Conservation (phyloP, 2,329 filamentous ascomycete species). For the Gaeumannomyces tritici region DNA sequence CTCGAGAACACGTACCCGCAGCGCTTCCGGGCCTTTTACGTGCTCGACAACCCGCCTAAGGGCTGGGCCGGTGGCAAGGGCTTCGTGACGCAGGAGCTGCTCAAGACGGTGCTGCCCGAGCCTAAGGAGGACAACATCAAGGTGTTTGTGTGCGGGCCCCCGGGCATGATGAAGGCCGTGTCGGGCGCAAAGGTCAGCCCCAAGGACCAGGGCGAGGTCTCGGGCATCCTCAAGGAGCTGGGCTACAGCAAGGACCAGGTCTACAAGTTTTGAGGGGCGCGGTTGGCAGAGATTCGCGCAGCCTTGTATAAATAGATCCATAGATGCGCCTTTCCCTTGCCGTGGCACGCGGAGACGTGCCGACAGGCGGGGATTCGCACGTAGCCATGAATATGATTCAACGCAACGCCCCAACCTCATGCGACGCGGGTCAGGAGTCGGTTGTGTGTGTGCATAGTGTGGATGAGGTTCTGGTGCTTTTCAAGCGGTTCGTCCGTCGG, state of each 20-base stretch:
- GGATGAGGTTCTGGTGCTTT: slow-evolving; percentile 22
- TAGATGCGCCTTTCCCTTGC: neutral
- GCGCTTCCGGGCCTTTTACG: slow-evolving; percentile 91
- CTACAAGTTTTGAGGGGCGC: slow-evolving; percentile 69
- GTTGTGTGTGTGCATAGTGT: slow-evolving; percentile 8
- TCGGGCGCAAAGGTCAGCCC: slow-evolving; percentile 85
- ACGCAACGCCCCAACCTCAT: too few species aligned
- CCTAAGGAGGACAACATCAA: slow-evolving; percentile 85
- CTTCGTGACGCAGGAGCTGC: slow-evolving; percentile 77
- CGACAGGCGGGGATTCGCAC: too few species aligned
- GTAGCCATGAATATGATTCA: neutral
- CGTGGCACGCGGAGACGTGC: neutral
- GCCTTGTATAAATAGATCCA: neutral
- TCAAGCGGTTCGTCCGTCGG: too few species aligned
- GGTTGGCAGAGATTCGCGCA: neutral
- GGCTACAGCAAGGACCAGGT: slow-evolving; percentile 61
- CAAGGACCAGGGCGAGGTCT: slow-evolving; percentile 87
- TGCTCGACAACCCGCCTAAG: slow-evolving; percentile 75
- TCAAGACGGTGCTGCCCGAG: slow-evolving; percentile 92
- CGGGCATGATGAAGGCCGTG: slow-evolving; percentile 86
- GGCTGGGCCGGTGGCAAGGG: slow-evolving; percentile 71
- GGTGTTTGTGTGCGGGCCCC: slow-evolving; percentile 91
- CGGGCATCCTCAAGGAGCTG: slow-evolving; percentile 60
- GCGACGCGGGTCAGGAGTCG: neutral
- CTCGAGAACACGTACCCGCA: slow-evolving; percentile 94